phyloP scores from a whole-genome alignment of 106 monocot species.

The Platanthera guangdongensis region DNA sequence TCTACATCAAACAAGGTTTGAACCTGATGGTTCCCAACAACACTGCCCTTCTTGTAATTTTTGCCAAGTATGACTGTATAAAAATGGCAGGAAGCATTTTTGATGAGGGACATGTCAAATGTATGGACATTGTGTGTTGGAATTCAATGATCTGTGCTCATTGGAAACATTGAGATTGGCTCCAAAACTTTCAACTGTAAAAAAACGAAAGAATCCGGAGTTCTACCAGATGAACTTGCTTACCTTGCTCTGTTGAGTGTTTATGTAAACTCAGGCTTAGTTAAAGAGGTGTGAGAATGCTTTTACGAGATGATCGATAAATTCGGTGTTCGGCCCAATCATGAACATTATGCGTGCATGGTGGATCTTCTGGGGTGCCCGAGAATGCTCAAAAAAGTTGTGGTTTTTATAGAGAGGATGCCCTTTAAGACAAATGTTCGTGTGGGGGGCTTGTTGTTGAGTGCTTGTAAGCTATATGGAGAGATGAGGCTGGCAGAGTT shows the following conservation, averaged over 20 bases:
- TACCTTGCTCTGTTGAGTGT: constrained; percentile 16
- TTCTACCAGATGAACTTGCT: constrained; percentile 19
- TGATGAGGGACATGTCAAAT: constrained; percentile 9
- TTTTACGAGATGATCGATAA: constrained; percentile 15
- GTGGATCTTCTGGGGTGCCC: constrained; percentile 26
- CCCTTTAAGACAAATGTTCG: constrained; percentile 19
- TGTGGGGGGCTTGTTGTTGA: constrained; percentile 21
- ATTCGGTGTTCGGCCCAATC: constrained; percentile 3
- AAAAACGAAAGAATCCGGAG: constrained; percentile 12
- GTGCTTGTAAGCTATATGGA: constrained; percentile 6
- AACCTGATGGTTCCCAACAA: not conserved
- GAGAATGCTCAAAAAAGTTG: constrained; percentile 7
- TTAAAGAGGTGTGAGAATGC: constrained; percentile 10
- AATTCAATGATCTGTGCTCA: constrained; percentile 31
- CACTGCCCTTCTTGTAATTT: constrained; percentile 24
- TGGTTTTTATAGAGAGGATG: constrained; percentile 12
- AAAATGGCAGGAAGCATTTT: constrained; percentile 25
- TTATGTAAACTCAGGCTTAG: constrained; percentile 18
- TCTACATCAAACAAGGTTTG: constrained; percentile 21
- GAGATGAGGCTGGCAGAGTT: constrained; percentile 11
- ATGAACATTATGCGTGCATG: constrained; percentile 22
- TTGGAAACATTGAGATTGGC: constrained; percentile 24
- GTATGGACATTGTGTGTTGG: constrained; percentile 24
- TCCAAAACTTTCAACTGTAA: constrained; percentile 16
- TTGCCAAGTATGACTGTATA: constrained; percentile 35